Evolutionary conservation across 2,329 filamentous ascomycete genomes (phyloP).

Genomic region (Pyricularia sp.): DNA sequence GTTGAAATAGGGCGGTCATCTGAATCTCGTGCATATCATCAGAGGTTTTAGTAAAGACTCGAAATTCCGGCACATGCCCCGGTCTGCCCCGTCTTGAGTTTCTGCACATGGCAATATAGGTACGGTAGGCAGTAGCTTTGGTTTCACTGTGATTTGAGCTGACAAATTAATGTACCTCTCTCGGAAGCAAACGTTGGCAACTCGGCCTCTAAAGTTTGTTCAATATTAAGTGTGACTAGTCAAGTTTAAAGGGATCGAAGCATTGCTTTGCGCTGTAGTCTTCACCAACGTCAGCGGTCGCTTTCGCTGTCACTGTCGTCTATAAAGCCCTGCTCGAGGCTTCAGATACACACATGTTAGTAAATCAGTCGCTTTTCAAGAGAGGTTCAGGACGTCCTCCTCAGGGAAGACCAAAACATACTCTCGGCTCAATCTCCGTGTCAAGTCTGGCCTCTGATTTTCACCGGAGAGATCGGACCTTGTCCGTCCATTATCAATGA

Average conservation of each 20-base stretch:
- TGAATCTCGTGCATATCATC: not conserved
- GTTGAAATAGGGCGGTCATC: not conserved
- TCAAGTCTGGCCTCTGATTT: constrained; percentile 33
- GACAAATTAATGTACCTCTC: not conserved
- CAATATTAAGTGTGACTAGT: not conserved
- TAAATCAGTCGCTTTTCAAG: not conserved
- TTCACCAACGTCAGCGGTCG: not conserved
- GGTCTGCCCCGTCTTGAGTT: not conserved
- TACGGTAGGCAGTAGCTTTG: not conserved
- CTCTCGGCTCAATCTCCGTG: constrained; percentile 65
- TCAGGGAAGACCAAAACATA: constrained; percentile 24
- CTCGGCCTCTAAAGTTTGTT: not conserved
- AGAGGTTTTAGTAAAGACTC: not conserved
- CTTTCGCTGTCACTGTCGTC: constrained; percentile 25
- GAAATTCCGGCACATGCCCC: not conserved
- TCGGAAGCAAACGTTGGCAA: not conserved
- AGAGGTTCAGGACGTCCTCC: not conserved
- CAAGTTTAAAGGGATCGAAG: not conserved
- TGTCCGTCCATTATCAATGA: constrained; percentile 34
- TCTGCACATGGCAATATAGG: not conserved
- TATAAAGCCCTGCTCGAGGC: constrained; percentile 32
- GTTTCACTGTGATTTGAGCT: not conserved
- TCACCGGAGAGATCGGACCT: not conserved
- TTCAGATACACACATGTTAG: constrained; percentile 11
- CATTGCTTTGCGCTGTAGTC: not conserved